phyloP scores from a whole-genome alignment of 306 rosid species.

The Fragaria nilgerrensis region DNA sequence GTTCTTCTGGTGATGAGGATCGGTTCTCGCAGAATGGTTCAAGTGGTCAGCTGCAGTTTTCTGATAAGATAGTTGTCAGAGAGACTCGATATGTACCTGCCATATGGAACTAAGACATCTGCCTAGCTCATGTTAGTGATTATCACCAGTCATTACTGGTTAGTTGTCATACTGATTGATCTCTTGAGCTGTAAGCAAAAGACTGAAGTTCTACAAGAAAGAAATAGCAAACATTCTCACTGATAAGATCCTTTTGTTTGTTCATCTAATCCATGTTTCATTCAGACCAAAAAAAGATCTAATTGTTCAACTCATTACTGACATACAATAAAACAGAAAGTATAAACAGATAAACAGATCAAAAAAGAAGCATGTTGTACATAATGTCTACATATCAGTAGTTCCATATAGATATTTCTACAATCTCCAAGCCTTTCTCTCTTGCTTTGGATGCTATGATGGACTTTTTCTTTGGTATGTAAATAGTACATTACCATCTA shows the following conservation, averaged over 20 bases:
- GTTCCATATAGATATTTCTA: too few species aligned
- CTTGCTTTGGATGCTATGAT: too few species aligned
- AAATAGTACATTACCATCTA: too few species aligned
- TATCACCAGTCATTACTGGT: not conserved
- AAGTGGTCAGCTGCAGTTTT: constrained; percentile 8
- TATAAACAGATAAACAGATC: not conserved
- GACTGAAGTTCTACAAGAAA: not conserved
- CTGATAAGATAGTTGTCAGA: constrained; percentile 7
- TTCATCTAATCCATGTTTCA: not conserved
- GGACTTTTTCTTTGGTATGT: too few species aligned
- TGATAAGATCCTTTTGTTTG: not conserved
- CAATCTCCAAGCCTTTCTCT: too few species aligned
- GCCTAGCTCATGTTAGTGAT: constrained; percentile 1
- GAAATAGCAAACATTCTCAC: not conserved
- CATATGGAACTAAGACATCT: constrained; percentile 15
- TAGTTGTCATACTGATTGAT: constrained; percentile 2
- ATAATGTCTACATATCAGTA: too few species aligned
- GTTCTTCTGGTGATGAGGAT: constrained; percentile 25
- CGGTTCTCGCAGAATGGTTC: constrained; percentile 13
- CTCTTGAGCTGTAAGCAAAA: constrained; percentile 15
- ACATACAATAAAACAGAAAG: not conserved
- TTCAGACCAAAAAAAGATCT: not conserved
- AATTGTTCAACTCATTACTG: not conserved
- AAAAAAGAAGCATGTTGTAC: too few species aligned
- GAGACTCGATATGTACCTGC: constrained; percentile 2